phyloP scores from a whole-genome alignment of 495 filamentous ascomycete species.

The Neurospora africana region DNA sequence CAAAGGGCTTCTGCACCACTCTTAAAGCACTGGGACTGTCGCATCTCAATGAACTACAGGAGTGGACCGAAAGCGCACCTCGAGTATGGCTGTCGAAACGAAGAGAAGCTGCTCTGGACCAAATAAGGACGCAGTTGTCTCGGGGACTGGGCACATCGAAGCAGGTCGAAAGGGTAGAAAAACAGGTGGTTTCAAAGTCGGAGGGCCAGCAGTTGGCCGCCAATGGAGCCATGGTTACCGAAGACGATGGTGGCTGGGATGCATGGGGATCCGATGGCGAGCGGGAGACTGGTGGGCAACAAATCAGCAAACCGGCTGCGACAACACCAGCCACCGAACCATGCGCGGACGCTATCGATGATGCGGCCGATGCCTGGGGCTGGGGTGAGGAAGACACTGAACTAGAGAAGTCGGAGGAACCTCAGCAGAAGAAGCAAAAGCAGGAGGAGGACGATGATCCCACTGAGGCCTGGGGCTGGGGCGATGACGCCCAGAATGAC shows the following conservation, averaged over 20 bases:
- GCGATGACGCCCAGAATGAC: slow-evolving; percentile 37
- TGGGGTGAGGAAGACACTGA: slow-evolving; percentile 47
- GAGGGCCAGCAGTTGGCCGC: slow-evolving; percentile 52
- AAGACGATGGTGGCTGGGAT: slow-evolving; percentile 63
- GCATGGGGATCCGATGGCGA: slow-evolving; percentile 56
- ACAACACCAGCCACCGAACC: background rate
- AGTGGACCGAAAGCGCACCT: slow-evolving; percentile 73
- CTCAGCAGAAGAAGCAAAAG: slow-evolving; percentile 15
- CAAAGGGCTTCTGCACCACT: slow-evolving; percentile 50
- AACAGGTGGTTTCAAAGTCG: slow-evolving; percentile 56
- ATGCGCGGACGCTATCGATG: slow-evolving; percentile 28
- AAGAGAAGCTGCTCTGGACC: slow-evolving; percentile 63
- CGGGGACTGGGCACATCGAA: slow-evolving; percentile 51
- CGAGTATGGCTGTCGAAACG: slow-evolving; percentile 79
- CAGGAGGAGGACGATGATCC: slow-evolving; percentile 41
- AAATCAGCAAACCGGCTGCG: slow-evolving; percentile 14
- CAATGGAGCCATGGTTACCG: slow-evolving; percentile 34
- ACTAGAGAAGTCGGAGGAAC: slow-evolving; percentile 10
- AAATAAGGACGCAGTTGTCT: slow-evolving; percentile 56
- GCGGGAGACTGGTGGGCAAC: slow-evolving; percentile 15
- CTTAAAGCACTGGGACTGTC: slow-evolving; percentile 56
- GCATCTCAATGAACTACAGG: slow-evolving; percentile 56
- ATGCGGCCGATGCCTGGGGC: slow-evolving; percentile 47
- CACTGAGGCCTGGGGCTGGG: slow-evolving; percentile 63
- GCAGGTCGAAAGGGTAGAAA: slow-evolving; percentile 74